Evolutionary conservation across 2,329 filamentous ascomycete genomes (phyloP).

Genomic region (Colletotrichum sp.): DNA sequence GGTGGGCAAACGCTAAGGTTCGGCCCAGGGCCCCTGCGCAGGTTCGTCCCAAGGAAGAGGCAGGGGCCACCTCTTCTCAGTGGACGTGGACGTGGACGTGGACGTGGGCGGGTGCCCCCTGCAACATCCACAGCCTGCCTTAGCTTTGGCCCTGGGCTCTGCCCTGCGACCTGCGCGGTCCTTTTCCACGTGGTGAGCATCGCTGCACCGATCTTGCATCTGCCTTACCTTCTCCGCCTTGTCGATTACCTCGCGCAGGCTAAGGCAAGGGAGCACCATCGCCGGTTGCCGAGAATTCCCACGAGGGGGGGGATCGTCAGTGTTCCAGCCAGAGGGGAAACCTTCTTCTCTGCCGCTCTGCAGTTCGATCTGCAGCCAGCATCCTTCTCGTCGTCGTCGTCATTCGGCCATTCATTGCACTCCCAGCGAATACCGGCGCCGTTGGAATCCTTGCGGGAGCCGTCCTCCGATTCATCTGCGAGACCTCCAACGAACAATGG

Average conservation of each 20-base stretch:
- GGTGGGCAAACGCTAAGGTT: background rate
- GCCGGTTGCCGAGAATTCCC: background rate
- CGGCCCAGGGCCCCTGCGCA: background rate
- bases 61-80: background rate
- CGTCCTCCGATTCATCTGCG: background rate
- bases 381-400: background rate
- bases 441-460: background rate
- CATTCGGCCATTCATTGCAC: background rate
- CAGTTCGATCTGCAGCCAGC: background rate
- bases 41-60: background rate
- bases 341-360: background rate
- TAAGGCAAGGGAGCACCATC: background rate
- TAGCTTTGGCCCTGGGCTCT: background rate
- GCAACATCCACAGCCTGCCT: background rate
- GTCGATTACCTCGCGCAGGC: background rate
- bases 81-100: background rate
- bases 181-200: conserved; percentile 1
- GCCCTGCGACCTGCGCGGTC: background rate
- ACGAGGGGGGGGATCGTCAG: background rate
- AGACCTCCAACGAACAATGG: background rate
- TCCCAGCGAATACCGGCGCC: background rate
- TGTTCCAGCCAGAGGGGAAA: background rate
- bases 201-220: background rate
- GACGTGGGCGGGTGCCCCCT: background rate
- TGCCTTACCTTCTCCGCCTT: background rate